Evolutionary conservation across 257 asterid genomes (phyloP), one percentile per base, ranked within the genome.

Genomic region (Fraxinus quadrangulata): DNA sequence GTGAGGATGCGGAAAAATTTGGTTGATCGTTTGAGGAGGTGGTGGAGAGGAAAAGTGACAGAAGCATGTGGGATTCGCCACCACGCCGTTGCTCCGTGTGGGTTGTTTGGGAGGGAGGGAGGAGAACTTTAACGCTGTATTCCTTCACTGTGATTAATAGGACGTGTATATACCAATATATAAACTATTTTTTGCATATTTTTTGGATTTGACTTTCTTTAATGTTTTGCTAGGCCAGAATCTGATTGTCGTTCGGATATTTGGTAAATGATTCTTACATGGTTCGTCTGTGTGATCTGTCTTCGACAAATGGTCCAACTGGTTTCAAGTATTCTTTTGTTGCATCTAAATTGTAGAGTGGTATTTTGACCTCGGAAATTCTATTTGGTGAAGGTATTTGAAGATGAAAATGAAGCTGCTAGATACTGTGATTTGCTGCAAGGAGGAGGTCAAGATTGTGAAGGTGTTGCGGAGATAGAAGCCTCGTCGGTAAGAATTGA

Each of bases 381-480:
- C 2, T 61, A 72, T 21, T 66, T 61, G 7, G 34, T 23, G 16
- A 73, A 94, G 99, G 97, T 92, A 71, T 94, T 94, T 83, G 99
- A 94, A 79, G 99, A 94, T 82, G 87, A 90, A 88, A 87, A 87
- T 68, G 99, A 94, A 78, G 97, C 99, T 76, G 97, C 91, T 66
- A 90, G 56, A 77, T 94, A 94, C 79, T 94, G 99, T 40, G 97
- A 90, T 83, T 80, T 94, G 89, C 97, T 94, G 37, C 96, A 94
- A 83, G 98, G 98, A 42, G 97, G 97, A 69, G 98, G 96, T 68
- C 97, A 90, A 87, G 81, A 75, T 5, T 94, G 98, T 47, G 98
- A 91, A 89, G 97, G 95, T 42, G 90, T 92, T 56, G 97, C 97
- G 54, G 97, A 94, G 89, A 90, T 94, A 74, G 99, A 94, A 73